These are phyloP conservation scores for Copromyces sp. DNA, from an alignment of 495 filamentous ascomycete species.

Conservation along the genomic window DNA sequence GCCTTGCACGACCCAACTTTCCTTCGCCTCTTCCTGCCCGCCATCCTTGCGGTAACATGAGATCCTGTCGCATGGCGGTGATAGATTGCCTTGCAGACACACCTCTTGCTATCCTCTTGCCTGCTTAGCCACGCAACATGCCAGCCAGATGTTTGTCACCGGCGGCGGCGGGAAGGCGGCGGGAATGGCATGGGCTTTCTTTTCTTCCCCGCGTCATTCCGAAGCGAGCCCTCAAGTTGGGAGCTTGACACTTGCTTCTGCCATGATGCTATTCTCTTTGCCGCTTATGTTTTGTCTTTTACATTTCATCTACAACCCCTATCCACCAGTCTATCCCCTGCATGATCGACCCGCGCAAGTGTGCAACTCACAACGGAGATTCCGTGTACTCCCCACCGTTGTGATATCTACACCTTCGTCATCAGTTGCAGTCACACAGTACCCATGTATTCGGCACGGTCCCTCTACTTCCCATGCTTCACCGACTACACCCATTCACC, in stretches of 20 bases:
- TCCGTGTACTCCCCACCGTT: neutral
- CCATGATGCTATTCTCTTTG: neutral
- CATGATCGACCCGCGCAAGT: neutral
- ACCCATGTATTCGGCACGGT: neutral
- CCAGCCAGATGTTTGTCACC: neutral
- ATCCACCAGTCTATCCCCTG: neutral
- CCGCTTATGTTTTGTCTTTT: neutral
- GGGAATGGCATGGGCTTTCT: neutral
- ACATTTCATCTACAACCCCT: neutral
- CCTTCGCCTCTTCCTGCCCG: neutral
- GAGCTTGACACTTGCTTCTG: neutral
- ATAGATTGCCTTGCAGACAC: neutral
- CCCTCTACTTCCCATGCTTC: neutral
- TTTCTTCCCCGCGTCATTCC: neutral
- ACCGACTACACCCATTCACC: neutral
- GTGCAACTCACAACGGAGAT: neutral
- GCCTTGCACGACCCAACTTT: slow-evolving; percentile 4
- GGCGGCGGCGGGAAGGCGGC: neutral
- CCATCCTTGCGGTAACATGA: neutral
- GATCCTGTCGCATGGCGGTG: neutral
- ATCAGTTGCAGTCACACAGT: neutral
- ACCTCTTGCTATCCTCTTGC: neutral
- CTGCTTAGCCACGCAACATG: neutral
- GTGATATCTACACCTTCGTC: neutral
- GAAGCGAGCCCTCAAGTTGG: neutral